Conservation (phyloP, 148 eudicot species). For the Tetragonia tetragonoides region DNA sequence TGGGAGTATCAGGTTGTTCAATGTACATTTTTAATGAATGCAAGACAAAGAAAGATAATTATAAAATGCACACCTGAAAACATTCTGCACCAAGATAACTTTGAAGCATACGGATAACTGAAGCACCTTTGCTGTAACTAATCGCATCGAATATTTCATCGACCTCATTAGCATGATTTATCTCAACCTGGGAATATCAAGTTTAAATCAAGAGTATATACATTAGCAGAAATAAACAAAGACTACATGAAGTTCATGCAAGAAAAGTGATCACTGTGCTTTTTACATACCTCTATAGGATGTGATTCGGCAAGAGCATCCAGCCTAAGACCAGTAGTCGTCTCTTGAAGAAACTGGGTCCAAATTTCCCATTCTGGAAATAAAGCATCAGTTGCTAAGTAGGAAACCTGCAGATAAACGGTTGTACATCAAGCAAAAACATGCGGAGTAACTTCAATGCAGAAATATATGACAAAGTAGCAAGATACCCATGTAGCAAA, state of each 20-base stretch:
- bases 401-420: conserved; percentile 62
- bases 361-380: conserved; percentile 96
- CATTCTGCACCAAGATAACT: conserved; percentile 87
- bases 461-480: neutral
- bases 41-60: neutral
- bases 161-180: conserved; percentile 83
- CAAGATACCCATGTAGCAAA: conserved; percentile 90
- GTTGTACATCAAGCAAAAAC: neutral
- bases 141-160: conserved; percentile 96
- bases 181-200: conserved; percentile 55
- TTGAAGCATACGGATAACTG: conserved; percentile 89
- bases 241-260: neutral
- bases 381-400: conserved; percentile 75
- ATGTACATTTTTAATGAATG: neutral
- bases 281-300: conserved; percentile 68
- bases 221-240: neutral
- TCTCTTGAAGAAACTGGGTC: conserved; percentile 90
- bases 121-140: conserved; percentile 90
- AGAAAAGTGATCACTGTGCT: neutral
- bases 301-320: conserved; percentile 95
- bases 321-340: conserved; percentile 78
- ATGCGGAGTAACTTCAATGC: neutral
- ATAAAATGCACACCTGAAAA: conserved; percentile 63
- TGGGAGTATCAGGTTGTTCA: neutral
- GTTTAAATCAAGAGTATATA: neutral